Conservation (phyloP, 129 eudicot genomes). For the Lonicera japonica region DNA sequence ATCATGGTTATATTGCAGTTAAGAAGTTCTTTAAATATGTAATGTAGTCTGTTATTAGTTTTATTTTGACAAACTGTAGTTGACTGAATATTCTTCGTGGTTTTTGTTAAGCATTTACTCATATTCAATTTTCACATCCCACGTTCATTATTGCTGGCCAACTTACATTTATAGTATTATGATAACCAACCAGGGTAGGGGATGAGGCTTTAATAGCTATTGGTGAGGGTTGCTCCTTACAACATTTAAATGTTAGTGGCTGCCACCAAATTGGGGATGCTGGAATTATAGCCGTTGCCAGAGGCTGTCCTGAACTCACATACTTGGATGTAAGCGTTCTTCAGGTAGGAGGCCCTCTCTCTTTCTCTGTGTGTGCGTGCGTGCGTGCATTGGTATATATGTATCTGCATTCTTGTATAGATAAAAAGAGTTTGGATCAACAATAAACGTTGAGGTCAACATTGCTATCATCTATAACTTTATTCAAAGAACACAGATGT, state of each 20-base stretch:
- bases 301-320: conserved; percentile 73
- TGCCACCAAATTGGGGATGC: conserved; percentile 84
- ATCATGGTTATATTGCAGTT: too few species aligned
- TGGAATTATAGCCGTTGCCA: conserved; percentile 82
- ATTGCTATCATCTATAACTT: too few species aligned
- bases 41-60: too few species aligned
- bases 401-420: not conserved
- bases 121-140: not conserved
- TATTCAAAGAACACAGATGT: too few species aligned
- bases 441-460: too few species aligned
- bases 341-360: conserved; percentile 44
- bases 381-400: too few species aligned
- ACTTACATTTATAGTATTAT: too few species aligned
- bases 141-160: not conserved
- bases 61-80: too few species aligned
- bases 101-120: too few species aligned
- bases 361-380: not conserved
- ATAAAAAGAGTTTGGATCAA: too few species aligned
- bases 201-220: conserved; percentile 76
- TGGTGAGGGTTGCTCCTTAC: conserved; percentile 81
- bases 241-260: conserved; percentile 80
- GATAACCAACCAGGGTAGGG: conserved; percentile 55
- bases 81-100: too few species aligned
- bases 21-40: too few species aligned
- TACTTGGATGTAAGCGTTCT: conserved; percentile 83